phyloP scores from a whole-genome alignment of 352 stramenopile species.

The Phytophthora niederhauseri region DNA sequence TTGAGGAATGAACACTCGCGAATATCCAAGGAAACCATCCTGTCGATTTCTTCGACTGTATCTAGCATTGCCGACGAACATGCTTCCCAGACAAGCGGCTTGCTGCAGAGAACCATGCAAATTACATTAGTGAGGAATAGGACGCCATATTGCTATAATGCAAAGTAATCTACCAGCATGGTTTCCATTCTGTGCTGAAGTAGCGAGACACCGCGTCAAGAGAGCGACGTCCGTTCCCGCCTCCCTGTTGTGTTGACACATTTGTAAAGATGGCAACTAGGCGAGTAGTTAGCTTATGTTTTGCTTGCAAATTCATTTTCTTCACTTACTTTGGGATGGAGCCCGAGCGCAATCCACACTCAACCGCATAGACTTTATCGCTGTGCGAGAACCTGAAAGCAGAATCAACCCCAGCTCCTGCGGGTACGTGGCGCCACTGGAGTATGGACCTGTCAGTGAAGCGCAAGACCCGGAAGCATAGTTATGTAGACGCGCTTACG shows the following conservation, averaged over 20 bases:
- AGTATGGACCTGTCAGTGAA: slow-evolving; percentile 1
- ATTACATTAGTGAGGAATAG: background rate
- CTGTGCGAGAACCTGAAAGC: slow-evolving; percentile 19
- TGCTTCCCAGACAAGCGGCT: slow-evolving; percentile 18
- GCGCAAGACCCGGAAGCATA: background rate
- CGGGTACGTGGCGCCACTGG: slow-evolving; percentile 21
- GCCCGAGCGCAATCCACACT: slow-evolving; percentile 1
- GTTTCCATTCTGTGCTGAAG: slow-evolving; percentile 34
- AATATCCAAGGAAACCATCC: slow-evolving; percentile 22
- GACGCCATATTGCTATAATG: background rate
- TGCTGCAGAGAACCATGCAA: slow-evolving; percentile 1
- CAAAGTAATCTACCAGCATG: slow-evolving; percentile 30
- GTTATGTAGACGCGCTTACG: slow-evolving; percentile 13
- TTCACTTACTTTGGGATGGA: slow-evolving; percentile 28
- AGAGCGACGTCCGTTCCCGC: background rate
- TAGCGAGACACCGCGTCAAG: slow-evolving; percentile 42
- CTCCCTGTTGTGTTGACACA: slow-evolving; percentile 9
- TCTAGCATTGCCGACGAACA: background rate
- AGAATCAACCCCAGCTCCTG: slow-evolving; percentile 43
- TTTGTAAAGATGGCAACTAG: slow-evolving; percentile 31
- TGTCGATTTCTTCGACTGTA: slow-evolving; percentile 7
- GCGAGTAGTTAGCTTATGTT: background rate
- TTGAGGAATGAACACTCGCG: slow-evolving; percentile 39
- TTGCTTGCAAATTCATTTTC: background rate
- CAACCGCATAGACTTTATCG: slow-evolving; percentile 22